Evolutionary conservation across 2,329 filamentous ascomycete species (phyloP).

Genomic region (Colletotrichum aenigma): DNA sequence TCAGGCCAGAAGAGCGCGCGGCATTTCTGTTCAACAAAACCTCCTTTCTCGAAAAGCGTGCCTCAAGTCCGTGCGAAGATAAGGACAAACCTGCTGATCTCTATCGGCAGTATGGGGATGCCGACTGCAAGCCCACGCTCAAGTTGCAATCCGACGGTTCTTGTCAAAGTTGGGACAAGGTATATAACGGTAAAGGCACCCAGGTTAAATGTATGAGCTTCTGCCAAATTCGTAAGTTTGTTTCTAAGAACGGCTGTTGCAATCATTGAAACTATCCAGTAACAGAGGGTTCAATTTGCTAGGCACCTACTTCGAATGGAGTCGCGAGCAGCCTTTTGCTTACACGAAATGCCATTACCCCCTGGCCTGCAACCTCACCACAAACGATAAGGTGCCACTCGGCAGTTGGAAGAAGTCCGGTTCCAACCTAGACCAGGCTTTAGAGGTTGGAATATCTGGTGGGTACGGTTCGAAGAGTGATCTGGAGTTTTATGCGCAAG

Average conservation of each 20-base stretch:
- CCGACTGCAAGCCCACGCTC: neutral
- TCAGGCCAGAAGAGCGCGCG: neutral
- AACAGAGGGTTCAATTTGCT: neutral
- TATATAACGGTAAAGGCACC: neutral
- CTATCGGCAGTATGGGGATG: neutral
- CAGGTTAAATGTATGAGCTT: neutral
- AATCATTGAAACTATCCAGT: neutral
- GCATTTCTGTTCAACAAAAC: neutral
- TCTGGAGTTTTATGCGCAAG: neutral
- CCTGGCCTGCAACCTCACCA: conserved; percentile 31
- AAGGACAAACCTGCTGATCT: neutral
- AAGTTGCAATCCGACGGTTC: neutral
- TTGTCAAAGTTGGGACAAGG: neutral
- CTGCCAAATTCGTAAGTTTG: neutral
- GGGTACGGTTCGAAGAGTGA: neutral
- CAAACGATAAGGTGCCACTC: conserved; percentile 34
- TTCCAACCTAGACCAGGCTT: neutral
- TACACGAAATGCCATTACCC: conserved; percentile 36
- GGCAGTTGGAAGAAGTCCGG: conserved; percentile 23
- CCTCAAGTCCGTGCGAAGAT: neutral
- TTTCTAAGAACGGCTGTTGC: rapidly evolving
- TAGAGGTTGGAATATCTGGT: conserved; percentile 26
- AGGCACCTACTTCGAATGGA: conserved; percentile 26
- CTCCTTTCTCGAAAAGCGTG: neutral
- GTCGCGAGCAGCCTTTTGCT: conserved; percentile 37